Percentiles rank a stretch among this genome's conserved stretches.
phyloP scores from a whole-genome alignment of 106 monocot species.

The Narthecium ossifragum region DNA sequence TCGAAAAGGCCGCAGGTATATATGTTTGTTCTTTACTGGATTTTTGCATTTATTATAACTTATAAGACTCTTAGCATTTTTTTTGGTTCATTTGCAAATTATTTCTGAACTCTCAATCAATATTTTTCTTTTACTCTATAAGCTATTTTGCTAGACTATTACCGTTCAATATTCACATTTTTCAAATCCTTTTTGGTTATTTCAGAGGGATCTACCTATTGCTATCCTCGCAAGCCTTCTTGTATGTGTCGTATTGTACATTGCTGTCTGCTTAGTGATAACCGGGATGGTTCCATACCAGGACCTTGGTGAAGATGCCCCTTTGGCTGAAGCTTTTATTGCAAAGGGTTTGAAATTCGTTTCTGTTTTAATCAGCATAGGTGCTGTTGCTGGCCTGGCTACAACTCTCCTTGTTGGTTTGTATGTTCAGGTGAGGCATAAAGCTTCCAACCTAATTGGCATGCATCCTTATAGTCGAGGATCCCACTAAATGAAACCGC shows the following conservation, averaged over 20 bases:
- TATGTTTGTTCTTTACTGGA: not conserved
- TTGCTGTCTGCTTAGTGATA: conserved; percentile 85
- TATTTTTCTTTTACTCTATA: not conserved
- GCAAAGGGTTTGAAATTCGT: conserved; percentile 81
- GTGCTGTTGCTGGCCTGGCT: conserved; percentile 92
- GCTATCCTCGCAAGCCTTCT: conserved; percentile 89
- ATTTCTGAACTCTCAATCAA: not conserved
- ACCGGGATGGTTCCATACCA: conserved; percentile 97
- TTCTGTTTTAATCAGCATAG: conserved; percentile 85
- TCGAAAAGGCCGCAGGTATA: conserved; percentile 92
- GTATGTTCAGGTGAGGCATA: conserved; percentile 76
- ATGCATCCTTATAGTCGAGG: too few relatives aligned
- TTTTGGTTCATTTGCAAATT: too few relatives aligned
- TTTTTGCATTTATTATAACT: not conserved
- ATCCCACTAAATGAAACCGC: not conserved
- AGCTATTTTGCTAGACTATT: not conserved
- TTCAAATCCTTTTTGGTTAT: conserved; percentile 2
- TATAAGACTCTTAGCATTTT: too few relatives aligned
- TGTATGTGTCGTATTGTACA: conserved; percentile 62
- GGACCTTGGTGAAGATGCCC: conserved; percentile 86
- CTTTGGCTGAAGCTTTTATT: conserved; percentile 91
- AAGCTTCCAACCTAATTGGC: too few relatives aligned
- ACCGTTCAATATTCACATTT: not conserved
- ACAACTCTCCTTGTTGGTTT: conserved; percentile 93
- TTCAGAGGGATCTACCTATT: conserved; percentile 94